These are phyloP conservation scores for Hydnum rufescens DNA, from an alignment of 768 basidiomycete genomes.

Conservation along the genomic window DNA sequence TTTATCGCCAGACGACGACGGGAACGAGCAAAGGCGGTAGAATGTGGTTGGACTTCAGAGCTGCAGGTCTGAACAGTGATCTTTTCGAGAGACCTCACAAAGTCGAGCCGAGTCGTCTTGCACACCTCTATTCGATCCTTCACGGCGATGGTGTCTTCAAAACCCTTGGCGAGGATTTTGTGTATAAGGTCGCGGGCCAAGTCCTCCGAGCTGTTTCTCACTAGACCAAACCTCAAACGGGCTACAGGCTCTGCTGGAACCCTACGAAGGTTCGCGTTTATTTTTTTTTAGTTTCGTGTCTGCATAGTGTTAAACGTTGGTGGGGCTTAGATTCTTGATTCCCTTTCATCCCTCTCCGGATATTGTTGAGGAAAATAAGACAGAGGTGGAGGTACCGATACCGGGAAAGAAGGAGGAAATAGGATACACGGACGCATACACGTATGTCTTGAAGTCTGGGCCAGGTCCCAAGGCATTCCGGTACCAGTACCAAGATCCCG, in stretches of 20 bases:
- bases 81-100: background rate
- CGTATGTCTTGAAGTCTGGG: background rate
- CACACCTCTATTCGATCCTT: background rate
- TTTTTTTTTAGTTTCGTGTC: no score
- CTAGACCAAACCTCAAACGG: slow-evolving; percentile 7
- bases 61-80: background rate
- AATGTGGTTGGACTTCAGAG: background rate
- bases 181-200: background rate
- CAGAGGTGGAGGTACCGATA: no score
- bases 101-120: background rate
- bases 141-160: slow-evolving; percentile 13
- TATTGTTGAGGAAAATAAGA: no score
- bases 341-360: no score
- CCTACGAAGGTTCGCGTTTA: slow-evolving; percentile 8
- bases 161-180: background rate
- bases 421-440: no score
- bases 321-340: no score
- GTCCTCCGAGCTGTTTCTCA: slow-evolving; percentile 20
- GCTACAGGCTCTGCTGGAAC: slow-evolving; percentile 7
- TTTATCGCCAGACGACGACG: background rate
- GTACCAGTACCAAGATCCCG: background rate
- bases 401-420: no score
- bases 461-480: background rate
- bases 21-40: background rate
- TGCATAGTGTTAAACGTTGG: no score